Conservation (phyloP, 371 early-diverging fungal species). For the Lichtheimia ornata region DNA sequence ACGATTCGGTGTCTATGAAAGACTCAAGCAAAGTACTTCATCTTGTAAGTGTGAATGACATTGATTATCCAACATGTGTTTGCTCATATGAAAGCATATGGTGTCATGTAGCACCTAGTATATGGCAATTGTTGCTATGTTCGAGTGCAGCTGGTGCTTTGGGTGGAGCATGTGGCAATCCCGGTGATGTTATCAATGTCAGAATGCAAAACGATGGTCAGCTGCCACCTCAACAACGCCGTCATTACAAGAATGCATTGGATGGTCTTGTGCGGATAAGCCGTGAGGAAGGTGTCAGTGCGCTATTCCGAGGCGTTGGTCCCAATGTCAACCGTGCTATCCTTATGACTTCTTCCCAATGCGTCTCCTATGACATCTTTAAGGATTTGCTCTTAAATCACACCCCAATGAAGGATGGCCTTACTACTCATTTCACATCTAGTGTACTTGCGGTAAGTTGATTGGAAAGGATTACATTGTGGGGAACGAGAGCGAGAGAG, state of each 20-base stretch:
- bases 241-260: constrained; percentile 66
- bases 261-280: constrained; percentile 65
- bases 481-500: not conserved
- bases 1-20: constrained; percentile 67
- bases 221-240: constrained; percentile 54
- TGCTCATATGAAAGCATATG: no score
- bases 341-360: constrained; percentile 67
- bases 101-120: constrained; percentile 25
- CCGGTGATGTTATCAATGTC: constrained; percentile 75
- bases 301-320: constrained; percentile 60
- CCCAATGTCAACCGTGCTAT: constrained; percentile 68
- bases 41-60: not conserved
- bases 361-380: constrained; percentile 61
- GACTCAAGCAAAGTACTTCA: constrained; percentile 30
- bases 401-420: constrained; percentile 49
- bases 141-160: constrained; percentile 62
- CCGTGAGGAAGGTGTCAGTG: constrained; percentile 53
- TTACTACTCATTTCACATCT: constrained; percentile 69
- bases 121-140: constrained; percentile 49
- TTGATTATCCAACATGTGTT: no score
- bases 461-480: not conserved
- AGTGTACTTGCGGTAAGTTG: constrained; percentile 74
- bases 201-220: constrained; percentile 75
- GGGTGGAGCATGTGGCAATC: constrained; percentile 71
- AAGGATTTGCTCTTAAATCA: constrained; percentile 54